Conservation (phyloP, 441 rosid species). For the Bruguiera hainesii region DNA sequence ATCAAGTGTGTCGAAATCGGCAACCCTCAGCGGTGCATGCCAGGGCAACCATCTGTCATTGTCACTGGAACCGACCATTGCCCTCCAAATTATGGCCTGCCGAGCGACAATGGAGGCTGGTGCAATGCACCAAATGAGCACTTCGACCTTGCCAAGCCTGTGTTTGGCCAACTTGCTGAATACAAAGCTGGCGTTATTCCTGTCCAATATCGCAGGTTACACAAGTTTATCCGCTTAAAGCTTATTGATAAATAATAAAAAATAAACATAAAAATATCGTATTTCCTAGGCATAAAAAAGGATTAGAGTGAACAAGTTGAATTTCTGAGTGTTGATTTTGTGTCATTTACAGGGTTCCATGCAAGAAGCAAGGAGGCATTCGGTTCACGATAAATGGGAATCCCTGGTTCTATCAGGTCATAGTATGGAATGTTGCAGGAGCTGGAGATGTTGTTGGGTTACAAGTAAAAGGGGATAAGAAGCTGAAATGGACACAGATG, state of each 20-base stretch:
- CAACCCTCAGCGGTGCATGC: slow-evolving; percentile 45
- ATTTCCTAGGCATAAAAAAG: no score
- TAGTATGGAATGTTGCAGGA: slow-evolving; percentile 46
- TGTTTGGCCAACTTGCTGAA: slow-evolving; percentile 35
- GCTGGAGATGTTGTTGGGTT: slow-evolving; percentile 46
- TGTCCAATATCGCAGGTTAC: slow-evolving; percentile 46
- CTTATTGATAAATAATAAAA: no score
- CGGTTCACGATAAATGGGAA: slow-evolving; percentile 42
- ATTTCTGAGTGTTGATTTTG: no score
- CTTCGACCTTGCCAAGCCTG: slow-evolving; percentile 54
- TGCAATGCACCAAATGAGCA: slow-evolving; percentile 51
- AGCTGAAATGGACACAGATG: slow-evolving; percentile 44
- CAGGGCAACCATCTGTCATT: slow-evolving; percentile 37
- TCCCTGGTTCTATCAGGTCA: slow-evolving; percentile 43
- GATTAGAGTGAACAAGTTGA: no score
- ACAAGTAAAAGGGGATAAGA: slow-evolving; percentile 39
- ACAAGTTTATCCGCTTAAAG: not conserved
- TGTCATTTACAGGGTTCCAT: slow-evolving; percentile 39
- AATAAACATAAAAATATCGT: no score
- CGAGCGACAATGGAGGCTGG: slow-evolving; percentile 49
- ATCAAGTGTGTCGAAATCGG: slow-evolving; percentile 28
- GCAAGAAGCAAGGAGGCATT: slow-evolving; percentile 55
- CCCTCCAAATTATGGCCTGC: slow-evolving; percentile 41
- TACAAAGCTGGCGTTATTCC: slow-evolving; percentile 43
- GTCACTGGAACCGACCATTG: slow-evolving; percentile 56